These are phyloP conservation scores for Syzygium grande DNA, from an alignment of 345 rosid species.

Conservation along the genomic window DNA sequence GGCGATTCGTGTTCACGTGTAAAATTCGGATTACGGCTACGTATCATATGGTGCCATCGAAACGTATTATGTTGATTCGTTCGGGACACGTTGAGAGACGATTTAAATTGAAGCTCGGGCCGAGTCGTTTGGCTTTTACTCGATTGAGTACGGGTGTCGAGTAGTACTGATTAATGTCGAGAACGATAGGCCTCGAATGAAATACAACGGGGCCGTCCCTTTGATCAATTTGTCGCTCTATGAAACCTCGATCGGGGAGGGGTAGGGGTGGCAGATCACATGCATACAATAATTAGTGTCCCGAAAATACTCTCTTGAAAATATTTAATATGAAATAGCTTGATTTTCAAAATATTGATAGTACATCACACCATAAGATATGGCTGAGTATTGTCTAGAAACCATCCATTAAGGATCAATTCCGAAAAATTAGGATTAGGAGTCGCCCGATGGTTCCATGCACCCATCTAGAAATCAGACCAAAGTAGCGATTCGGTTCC, in stretches of 20 bases:
- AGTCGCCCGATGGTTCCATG: too few species aligned
- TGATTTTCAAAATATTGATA: too few species aligned
- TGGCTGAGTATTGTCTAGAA: too few species aligned
- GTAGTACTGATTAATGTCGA: neutral
- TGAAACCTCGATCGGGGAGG: neutral
- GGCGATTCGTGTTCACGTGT: fast-evolving
- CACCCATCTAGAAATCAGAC: too few species aligned
- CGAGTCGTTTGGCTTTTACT: neutral
- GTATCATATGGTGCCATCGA: neutral
- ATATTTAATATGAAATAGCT: too few species aligned
- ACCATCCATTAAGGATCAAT: too few species aligned
- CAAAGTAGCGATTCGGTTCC: too few species aligned
- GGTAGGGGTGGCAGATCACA: fast-evolving
- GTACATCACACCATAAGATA: too few species aligned
- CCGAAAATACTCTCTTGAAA: too few species aligned
- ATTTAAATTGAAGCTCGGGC: neutral
- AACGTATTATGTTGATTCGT: neutral
- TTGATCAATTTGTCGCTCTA: neutral
- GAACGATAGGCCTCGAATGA: neutral
- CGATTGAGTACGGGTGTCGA: fast-evolving
- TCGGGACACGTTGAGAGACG: neutral
- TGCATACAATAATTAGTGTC: too few species aligned
- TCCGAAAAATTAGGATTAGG: too few species aligned
- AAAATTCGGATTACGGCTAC: neutral
- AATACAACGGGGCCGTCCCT: neutral